phyloP scores from a whole-genome alignment of 2,329 filamentous ascomycete species.

The Pseudogymnoascus sp. region DNA sequence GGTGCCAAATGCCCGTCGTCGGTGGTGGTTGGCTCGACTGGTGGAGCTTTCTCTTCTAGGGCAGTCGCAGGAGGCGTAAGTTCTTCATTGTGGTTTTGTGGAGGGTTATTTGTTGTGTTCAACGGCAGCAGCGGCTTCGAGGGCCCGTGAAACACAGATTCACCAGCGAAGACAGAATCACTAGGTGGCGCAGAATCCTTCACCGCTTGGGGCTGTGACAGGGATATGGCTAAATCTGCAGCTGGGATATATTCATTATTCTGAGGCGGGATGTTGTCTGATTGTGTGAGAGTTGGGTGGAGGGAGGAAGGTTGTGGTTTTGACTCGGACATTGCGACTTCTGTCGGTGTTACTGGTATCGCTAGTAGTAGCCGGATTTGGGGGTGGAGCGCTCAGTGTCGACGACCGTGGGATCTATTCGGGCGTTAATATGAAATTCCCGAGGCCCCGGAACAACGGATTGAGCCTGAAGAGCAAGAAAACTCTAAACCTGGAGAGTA shows the following conservation, averaged over 20 bases:
- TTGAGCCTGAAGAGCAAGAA: not conserved
- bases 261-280: not conserved
- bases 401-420: not conserved
- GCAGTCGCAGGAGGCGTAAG: conserved; percentile 8
- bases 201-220: not conserved
- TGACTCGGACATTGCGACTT: not conserved
- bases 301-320: not conserved
- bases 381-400: not conserved
- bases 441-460: not conserved
- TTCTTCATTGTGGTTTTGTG: conserved; percentile 4
- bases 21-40: not conserved
- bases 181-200: conserved; percentile 7
- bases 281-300: not conserved
- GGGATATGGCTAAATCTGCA: conserved; percentile 13
- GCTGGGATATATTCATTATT: conserved; percentile 7
- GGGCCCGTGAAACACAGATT: conserved; percentile 36
- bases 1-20: conserved; percentile 19
- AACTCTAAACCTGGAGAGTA: not conserved
- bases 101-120: conserved; percentile 28
- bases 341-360: not conserved
- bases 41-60: conserved; percentile 1
- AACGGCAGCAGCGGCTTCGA: conserved; percentile 35
- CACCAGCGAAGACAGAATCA: conserved; percentile 26
- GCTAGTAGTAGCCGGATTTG: not conserved
- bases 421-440: not conserved